Conservation (phyloP, 306 rosid species). For the Fragaria vesca region DNA sequence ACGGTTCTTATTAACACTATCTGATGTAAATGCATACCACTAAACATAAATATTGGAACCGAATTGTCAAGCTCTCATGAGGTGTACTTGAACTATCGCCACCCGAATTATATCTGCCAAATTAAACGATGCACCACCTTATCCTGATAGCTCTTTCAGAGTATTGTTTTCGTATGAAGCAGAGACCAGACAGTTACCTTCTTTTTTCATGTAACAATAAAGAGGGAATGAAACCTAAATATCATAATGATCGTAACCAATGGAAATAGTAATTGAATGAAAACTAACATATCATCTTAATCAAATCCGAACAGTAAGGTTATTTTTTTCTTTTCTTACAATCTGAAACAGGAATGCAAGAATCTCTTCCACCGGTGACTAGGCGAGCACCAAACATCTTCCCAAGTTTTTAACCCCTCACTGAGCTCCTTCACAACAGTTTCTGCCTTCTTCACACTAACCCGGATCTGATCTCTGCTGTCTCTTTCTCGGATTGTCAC, state of each 20-base stretch:
- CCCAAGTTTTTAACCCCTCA: no score
- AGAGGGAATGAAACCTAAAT: neutral
- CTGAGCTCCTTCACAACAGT: conserved; percentile 31
- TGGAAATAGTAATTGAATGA: no score
- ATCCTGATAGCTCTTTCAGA: neutral
- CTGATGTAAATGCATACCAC: neutral
- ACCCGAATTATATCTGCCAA: neutral
- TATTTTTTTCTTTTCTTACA: no score
- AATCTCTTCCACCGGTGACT: no score
- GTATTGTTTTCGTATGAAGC: neutral
- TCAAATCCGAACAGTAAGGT: no score
- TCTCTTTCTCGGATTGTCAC: conserved; percentile 86
- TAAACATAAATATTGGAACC: neutral
- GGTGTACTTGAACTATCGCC: neutral
- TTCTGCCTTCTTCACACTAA: conserved; percentile 59
- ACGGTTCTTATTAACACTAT: no score
- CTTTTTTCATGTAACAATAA: neutral
- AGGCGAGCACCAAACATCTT: no score
- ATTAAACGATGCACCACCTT: neutral
- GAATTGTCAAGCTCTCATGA: no score
- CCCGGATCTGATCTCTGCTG: conserved; percentile 77
- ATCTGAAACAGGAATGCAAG: no score
- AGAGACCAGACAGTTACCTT: neutral
- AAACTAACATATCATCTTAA: no score
- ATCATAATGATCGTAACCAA: no score